Percentiles rank a stretch among this genome's conserved stretches.
phyloP scores from a whole-genome alignment of 768 basidiomycete species.

The Pseudohyphozyma bogoriensis region DNA sequence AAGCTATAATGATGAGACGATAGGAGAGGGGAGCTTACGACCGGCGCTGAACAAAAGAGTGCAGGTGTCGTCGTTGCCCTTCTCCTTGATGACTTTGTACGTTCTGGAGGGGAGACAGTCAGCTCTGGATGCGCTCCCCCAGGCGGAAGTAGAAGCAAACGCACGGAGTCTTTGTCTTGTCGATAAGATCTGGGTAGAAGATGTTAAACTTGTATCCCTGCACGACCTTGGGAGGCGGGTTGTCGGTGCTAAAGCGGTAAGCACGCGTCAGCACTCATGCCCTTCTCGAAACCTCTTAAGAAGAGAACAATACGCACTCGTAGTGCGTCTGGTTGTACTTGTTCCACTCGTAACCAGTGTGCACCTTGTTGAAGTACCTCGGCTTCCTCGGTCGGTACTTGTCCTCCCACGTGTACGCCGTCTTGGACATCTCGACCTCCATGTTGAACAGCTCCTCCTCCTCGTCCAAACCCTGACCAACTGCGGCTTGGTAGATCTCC shows the following conservation, averaged over 20 bases:
- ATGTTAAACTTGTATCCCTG: constrained; percentile 85
- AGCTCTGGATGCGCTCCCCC: neutral
- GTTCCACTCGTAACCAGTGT: constrained; percentile 99
- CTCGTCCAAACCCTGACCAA: constrained; percentile 84
- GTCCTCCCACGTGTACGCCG: constrained; percentile 96
- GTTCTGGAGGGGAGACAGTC: constrained; percentile 46
- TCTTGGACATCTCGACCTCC: constrained; percentile 74
- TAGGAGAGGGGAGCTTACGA: constrained; percentile 40
- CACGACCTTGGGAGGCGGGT: constrained; percentile 97
- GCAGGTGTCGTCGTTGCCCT: constrained; percentile 89
- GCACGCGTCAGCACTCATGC: neutral
- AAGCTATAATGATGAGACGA: neutral
- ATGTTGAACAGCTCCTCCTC: constrained; percentile 87
- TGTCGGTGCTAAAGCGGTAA: constrained; percentile 61
- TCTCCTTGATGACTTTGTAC: constrained; percentile 88
- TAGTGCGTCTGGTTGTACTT: constrained; percentile 99
- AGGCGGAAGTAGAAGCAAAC: neutral
- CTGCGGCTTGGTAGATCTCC: constrained; percentile 47
- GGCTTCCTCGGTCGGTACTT: constrained; percentile 96
- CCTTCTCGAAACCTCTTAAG: neutral
- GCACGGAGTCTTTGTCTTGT: constrained; percentile 79
- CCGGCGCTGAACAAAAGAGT: constrained; percentile 83
- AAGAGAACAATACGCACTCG: constrained; percentile 54
- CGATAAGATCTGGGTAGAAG: constrained; percentile 98
- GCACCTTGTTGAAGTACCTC: constrained; percentile 95